Evolutionary conservation across 2,329 filamentous ascomycete species (phyloP), one percentile per base, ranked within the genome.

Genomic region (Aspergillus melleus): DNA sequence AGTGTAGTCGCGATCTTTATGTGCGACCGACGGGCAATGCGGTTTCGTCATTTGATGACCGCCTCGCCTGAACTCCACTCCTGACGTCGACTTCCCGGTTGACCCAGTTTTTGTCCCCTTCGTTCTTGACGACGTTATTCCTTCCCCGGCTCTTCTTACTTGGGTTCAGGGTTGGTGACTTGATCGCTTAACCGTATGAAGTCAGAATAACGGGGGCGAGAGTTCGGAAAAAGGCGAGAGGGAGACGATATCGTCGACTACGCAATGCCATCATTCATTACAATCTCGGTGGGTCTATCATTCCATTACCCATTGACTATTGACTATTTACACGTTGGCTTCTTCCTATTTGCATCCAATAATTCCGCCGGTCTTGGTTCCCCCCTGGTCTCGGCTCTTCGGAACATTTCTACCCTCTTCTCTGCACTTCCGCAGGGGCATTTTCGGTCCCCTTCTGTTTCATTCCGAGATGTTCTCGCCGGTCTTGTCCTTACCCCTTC

Each of bases 31-130:
- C 19, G 51, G 5, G n/a, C 29, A 26, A 32, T 39, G 51, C 51
- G 19, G 20, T 11, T 10, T 24, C 20, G 16, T 53, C 4, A 50
- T 32, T 49, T 20, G 24, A 32, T 49, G 29, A 22, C 11, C 10
- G 20, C 6, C 11, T 26, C 55, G 22, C 26, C 19, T 24, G 14
- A 32, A n/a, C 47, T 52, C 55, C 55, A 52, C 55, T 22, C 11
- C 14, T 57, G 55, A 57, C 55, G 55, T 57, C 55, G 55, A 30
- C 55, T 22, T 42, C 49, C 55, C 47, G 47, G 49, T 19, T 29
- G 55, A 51, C 55, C 55, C 55, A 51, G 22, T 57, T 57, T 55
- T 57, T 46, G 29, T 30, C 39, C 49, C 20, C 20, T 49, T n/a
- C 39, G 50, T 22, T 24, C 16, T 47, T 22, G 44, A 20, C 44